Conservation (phyloP, 371 early-diverging fungal genomes). For the Mucor racemosus region DNA sequence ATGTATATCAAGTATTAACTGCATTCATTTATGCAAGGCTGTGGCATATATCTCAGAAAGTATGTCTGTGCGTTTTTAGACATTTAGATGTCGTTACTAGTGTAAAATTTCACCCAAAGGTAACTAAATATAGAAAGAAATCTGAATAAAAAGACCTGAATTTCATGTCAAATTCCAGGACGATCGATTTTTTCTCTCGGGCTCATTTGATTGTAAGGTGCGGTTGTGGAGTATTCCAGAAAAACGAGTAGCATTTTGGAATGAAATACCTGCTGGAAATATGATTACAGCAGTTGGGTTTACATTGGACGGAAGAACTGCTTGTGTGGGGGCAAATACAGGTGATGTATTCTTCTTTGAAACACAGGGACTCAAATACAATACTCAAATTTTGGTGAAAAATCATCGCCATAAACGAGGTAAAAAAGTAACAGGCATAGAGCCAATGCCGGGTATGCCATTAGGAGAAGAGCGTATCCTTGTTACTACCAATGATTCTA, state of each 20-base stretch:
- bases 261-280: slow-evolving; percentile 65
- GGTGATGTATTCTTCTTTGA: slow-evolving; percentile 85
- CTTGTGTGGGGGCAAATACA: slow-evolving; percentile 78
- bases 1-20: too few relatives aligned
- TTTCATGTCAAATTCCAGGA: slow-evolving; percentile 43
- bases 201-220: slow-evolving; percentile 81
- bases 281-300: slow-evolving; percentile 83
- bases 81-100: slow-evolving; percentile 82
- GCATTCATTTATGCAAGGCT: slow-evolving; percentile 48
- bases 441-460: slow-evolving; percentile 57
- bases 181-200: slow-evolving; percentile 80
- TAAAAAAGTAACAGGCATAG: slow-evolving; percentile 78
- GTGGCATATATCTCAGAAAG: slow-evolving; percentile 78
- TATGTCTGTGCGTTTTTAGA: slow-evolving; percentile 78
- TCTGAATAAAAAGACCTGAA: neutral
- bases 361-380: slow-evolving; percentile 75
- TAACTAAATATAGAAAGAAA: slow-evolving; percentile 6
- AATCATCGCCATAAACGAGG: slow-evolving; percentile 58
- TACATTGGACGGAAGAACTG: slow-evolving; percentile 68
- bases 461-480: slow-evolving; percentile 61
- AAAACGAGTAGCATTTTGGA: slow-evolving; percentile 78
- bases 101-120: slow-evolving; percentile 82
- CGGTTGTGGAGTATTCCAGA: slow-evolving; percentile 85
- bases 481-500: slow-evolving; percentile 84
- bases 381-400: slow-evolving; percentile 78